A percentile compares a stretch with the other conserved stretches of the same genome.
Conservation (phyloP, 257 asterid species). For the Capsicum chinense region DNA sequence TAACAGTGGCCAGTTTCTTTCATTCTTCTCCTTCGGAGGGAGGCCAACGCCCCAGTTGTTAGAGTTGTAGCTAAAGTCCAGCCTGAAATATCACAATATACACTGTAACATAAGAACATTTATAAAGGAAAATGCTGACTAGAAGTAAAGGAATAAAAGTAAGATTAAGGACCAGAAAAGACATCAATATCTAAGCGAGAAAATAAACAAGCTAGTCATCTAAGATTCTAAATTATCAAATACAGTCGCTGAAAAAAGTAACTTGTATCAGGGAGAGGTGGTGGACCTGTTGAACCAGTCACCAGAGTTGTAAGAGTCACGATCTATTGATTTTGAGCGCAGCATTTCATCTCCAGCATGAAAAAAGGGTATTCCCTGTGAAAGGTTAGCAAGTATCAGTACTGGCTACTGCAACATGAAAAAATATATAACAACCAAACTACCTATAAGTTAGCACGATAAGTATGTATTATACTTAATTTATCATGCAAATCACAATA, state of each 20-base stretch:
- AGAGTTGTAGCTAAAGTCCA: slow-evolving; percentile 85
- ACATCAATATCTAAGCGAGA: neutral
- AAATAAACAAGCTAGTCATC: neutral
- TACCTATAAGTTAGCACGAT: neutral
- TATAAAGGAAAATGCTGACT: neutral
- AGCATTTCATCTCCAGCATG: slow-evolving; percentile 96
- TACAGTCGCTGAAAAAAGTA: slow-evolving; percentile 22
- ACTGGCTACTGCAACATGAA: neutral
- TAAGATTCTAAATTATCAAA: neutral
- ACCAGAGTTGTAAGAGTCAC: slow-evolving; percentile 96
- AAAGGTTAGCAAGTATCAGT: slow-evolving; percentile 33
- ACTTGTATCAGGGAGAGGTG: slow-evolving; percentile 26
- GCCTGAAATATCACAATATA: slow-evolving; percentile 49
- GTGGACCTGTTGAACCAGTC: slow-evolving; percentile 97
- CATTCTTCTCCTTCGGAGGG: slow-evolving; percentile 90
- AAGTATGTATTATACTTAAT: neutral
- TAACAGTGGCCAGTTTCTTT: slow-evolving; percentile 83
- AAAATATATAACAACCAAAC: neutral
- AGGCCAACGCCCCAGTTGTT: slow-evolving; percentile 98
- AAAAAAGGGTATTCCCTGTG: slow-evolving; percentile 91
- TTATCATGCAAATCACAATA: slow-evolving; percentile 4
- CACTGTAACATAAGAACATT: slow-evolving; percentile 5
- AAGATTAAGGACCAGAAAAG: slow-evolving; percentile 30
- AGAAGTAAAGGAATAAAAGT: neutral
- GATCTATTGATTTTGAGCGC: slow-evolving; percentile 95